phyloP scores from a whole-genome alignment of 805 yeast species.

The Zygosaccharomyces siamensis region DNA sequence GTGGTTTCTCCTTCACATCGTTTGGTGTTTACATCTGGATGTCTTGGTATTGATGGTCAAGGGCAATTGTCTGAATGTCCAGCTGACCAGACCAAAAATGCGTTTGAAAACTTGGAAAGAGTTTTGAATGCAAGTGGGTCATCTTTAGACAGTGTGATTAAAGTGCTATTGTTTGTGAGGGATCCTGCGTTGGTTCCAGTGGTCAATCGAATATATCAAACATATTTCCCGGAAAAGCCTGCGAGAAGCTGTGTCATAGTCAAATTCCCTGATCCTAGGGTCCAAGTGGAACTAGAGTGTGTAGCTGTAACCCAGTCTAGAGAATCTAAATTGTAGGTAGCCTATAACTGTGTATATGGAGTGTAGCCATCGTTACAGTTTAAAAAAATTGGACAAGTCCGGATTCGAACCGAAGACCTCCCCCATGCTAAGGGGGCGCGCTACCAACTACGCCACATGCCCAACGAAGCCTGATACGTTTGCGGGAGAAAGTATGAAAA shows the following conservation, averaged over 20 bases:
- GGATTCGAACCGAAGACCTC: slow-evolving; percentile 10
- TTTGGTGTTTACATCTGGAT: slow-evolving; percentile 46
- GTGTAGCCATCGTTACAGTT: too few relatives aligned
- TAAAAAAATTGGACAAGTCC: slow-evolving; percentile 6
- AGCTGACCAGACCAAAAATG: slow-evolving; percentile 42
- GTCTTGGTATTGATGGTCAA: slow-evolving; percentile 40
- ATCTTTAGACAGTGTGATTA: slow-evolving; percentile 42
- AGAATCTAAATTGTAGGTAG: not conserved
- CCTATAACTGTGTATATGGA: not conserved
- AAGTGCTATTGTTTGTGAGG: slow-evolving; percentile 46
- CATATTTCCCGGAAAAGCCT: slow-evolving; percentile 45
- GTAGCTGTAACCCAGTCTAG: slow-evolving; percentile 32
- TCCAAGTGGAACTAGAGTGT: slow-evolving; percentile 50
- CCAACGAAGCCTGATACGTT: not conserved
- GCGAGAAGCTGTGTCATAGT: slow-evolving; percentile 51
- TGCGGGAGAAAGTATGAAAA: too few relatives aligned
- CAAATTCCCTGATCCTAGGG: slow-evolving; percentile 45
- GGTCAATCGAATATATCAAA: slow-evolving; percentile 44
- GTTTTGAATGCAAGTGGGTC: slow-evolving; percentile 45
- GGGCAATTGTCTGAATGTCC: slow-evolving; percentile 42
- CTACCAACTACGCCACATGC: slow-evolving; percentile 10
- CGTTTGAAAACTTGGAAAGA: slow-evolving; percentile 41
- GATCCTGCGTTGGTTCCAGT: slow-evolving; percentile 39
- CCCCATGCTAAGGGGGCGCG: slow-evolving; percentile 11
- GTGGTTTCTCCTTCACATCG: slow-evolving; percentile 34